Percentiles rank a stretch among this genome's conserved stretches.
Evolutionary conservation across 2,329 filamentous ascomycete genomes (phyloP).

Genomic region (Rhynchosporium agropyri): DNA sequence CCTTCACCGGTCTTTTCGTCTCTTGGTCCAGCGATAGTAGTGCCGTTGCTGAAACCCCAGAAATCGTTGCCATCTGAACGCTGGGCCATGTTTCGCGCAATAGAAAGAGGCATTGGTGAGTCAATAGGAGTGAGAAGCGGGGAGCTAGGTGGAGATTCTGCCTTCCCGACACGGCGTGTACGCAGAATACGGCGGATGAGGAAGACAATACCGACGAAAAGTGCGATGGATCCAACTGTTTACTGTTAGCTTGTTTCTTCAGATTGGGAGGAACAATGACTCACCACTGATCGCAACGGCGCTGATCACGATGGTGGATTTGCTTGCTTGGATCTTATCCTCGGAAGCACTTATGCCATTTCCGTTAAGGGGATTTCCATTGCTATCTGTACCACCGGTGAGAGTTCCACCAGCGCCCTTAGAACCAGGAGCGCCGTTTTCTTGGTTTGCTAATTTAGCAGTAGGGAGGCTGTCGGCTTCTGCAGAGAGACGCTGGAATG

Average conservation of each 20-base stretch:
- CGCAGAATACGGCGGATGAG: conserved; percentile 28
- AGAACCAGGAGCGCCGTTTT: neutral
- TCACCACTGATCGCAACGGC: conserved; percentile 25
- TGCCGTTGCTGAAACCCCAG: conserved; percentile 9
- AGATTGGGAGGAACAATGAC: neutral
- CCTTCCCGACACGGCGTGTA: conserved; percentile 25
- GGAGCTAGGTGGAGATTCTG: conserved; percentile 26
- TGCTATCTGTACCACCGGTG: conserved; percentile 11
- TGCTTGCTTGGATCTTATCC: conserved; percentile 13
- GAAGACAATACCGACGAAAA: conserved; percentile 28
- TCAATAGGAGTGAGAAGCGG: conserved; percentile 24
- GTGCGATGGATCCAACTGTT: conserved; percentile 23
- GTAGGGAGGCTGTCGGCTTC: conserved; percentile 18
- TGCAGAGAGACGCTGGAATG: conserved; percentile 12
- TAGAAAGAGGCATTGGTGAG: conserved; percentile 22
- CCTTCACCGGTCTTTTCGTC: conserved; percentile 5
- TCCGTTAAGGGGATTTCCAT: neutral
- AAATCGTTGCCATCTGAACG: conserved; percentile 19
- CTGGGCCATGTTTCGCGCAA: conserved; percentile 28
- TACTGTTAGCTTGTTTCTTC: neutral
- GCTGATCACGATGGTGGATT: conserved; percentile 13
- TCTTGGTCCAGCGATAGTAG: conserved; percentile 5
- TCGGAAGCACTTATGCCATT: neutral
- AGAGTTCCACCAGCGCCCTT: conserved; percentile 14
- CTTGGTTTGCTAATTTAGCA: neutral